Evolutionary conservation across 805 yeast genomes (phyloP).

Genomic region (Yamadazyma laniorum): DNA sequence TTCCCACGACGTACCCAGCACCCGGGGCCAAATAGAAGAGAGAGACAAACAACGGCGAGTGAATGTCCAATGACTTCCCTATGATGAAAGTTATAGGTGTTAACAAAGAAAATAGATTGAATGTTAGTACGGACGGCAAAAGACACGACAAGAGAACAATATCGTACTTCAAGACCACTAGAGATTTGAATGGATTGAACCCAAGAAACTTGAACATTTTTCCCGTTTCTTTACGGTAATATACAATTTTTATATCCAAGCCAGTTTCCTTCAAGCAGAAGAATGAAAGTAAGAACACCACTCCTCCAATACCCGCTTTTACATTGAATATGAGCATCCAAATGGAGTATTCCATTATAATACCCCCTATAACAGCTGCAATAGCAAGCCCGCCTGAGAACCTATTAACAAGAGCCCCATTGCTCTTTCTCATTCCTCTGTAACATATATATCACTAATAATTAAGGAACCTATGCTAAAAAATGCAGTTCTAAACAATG

Average conservation of each 20-base stretch:
- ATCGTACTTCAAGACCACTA: conserved; percentile 36
- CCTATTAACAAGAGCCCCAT: conserved; percentile 50
- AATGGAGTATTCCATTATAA: conserved; percentile 44
- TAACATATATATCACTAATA: conserved; percentile 49
- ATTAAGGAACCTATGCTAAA: conserved; percentile 50
- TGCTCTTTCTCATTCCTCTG: conserved; percentile 48
- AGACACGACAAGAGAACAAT: conserved; percentile 42
- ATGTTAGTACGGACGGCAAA: conserved; percentile 36
- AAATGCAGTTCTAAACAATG: conserved; percentile 52
- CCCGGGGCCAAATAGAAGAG: conserved; percentile 57
- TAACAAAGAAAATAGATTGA: conserved; percentile 48
- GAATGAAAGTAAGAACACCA: conserved; percentile 29
- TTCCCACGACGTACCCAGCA: conserved; percentile 47
- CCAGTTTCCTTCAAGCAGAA: conserved; percentile 47
- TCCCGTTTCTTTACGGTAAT: conserved; percentile 6
- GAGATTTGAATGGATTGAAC: conserved; percentile 42
- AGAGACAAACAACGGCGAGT: conserved; percentile 45
- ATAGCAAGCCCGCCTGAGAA: conserved; percentile 50
- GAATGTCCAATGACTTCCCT: conserved; percentile 50
- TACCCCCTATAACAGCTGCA: conserved; percentile 52
- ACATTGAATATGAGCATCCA: conserved; percentile 55
- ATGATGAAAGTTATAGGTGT: conserved; percentile 56
- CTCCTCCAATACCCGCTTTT: conserved; percentile 41
- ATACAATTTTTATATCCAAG: conserved; percentile 19
- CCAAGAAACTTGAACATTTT: conserved; percentile 28